phyloP scores from a whole-genome alignment of 495 filamentous ascomycete species.

The Xylaria bambusicola region DNA sequence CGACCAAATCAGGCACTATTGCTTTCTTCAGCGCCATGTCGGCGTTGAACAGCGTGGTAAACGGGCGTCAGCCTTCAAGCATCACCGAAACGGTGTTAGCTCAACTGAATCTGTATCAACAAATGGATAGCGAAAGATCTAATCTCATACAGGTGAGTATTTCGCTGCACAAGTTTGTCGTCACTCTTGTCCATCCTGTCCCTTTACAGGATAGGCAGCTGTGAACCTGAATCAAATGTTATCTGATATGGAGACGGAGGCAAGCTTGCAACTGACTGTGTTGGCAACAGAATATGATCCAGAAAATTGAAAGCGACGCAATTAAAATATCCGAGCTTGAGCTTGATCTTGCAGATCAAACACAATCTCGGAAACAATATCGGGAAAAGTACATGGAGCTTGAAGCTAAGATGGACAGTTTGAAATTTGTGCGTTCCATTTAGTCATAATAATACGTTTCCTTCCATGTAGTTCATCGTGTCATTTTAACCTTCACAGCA shows the following conservation, averaged over 20 bases:
- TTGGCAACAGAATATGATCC: conserved; percentile 20
- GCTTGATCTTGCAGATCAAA: conserved; percentile 35
- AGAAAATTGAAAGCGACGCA: conserved; percentile 16
- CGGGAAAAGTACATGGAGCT: conserved; percentile 24
- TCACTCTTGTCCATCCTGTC: neutral
- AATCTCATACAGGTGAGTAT: conserved; percentile 17
- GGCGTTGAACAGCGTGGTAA: conserved; percentile 1
- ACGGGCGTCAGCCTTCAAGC: conserved; percentile 12
- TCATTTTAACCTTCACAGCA: conserved; percentile 19
- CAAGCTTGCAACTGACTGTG: conserved; percentile 3
- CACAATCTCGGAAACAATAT: conserved; percentile 27
- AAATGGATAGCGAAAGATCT: conserved; percentile 13
- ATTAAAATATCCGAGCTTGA: conserved; percentile 31
- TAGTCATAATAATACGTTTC: neutral
- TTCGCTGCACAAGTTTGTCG: neutral
- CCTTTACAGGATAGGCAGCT: neutral
- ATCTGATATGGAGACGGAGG: neutral
- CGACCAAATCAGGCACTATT: neutral
- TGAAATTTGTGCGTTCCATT: conserved; percentile 29
- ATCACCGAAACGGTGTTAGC: conserved; percentile 2
- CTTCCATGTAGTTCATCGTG: neutral
- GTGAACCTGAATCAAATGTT: no score
- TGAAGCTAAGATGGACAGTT: conserved; percentile 25
- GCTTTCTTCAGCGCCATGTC: conserved; percentile 6
- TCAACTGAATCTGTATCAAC: conserved; percentile 9